Evolutionary conservation across 345 rosid genomes (phyloP), one percentile per base, ranked within the genome.

Genomic region (Hypericum perforatum): DNA sequence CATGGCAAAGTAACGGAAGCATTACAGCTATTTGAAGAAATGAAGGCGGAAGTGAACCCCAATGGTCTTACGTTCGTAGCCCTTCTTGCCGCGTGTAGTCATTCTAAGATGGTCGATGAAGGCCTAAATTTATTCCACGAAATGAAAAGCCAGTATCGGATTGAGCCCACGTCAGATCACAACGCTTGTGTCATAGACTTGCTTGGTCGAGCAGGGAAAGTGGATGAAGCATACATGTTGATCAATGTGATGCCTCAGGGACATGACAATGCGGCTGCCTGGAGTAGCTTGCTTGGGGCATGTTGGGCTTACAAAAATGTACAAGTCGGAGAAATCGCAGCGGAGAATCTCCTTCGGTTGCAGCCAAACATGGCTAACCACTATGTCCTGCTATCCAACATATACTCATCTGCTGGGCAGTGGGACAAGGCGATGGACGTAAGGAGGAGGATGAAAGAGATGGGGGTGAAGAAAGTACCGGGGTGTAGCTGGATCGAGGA

Each of bases 231-330:
- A 22, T 74, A 82, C 72, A 54, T 63, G 14, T 63, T 87, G 40
- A 66, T 79, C 53, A 68, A 60, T 50, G 37, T 41, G 43, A 91
- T 87, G 72, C 86, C 92, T 15, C 63, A 66, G 53, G 71, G 63
- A 52, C 58, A 75, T 52, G 78, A 78, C 65, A 88, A 75, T 63
- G 56, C 70, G 8, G 82, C 74, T 57, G 85, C 94, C 8, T 87
- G 90, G 96, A 85, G 98, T 74, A 81, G 94, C 63, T 71, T 91
- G 80, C 85, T 91, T 7, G 98, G 95, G 41, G 88, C 89, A 41
- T 81, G 87, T 60, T 65, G 87, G 45, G 64, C 76, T 47, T 82
- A 86, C 71, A 76, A 70, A 39, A 81, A 86, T 44, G 70, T 84
- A 40, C 81, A 84, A 70, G 74, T 86, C 14, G 95, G 92, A 60